These are phyloP conservation scores for Trichoderma sp. DNA, from an alignment of 2,329 filamentous ascomycete genomes.

Conservation along the genomic window DNA sequence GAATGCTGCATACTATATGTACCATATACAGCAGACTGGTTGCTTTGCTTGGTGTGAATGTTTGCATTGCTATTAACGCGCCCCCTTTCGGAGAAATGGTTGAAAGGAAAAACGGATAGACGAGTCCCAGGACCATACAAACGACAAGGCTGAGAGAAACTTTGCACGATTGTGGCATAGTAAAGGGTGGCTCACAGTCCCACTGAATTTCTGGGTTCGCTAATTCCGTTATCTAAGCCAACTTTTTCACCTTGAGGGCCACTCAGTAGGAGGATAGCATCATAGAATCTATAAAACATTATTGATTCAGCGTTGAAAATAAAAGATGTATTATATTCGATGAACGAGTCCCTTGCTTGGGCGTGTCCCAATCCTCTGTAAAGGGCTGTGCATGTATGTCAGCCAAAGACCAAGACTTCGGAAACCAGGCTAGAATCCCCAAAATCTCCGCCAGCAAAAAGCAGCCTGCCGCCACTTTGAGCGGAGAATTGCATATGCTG, in stretches of 20 bases:
- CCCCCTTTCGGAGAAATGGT: slow-evolving; percentile 12
- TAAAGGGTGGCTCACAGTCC: background rate
- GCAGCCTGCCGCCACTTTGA: background rate
- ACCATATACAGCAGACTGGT: background rate
- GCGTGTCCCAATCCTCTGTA: background rate
- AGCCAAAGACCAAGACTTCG: background rate
- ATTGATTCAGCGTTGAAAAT: background rate
- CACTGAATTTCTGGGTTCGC: background rate
- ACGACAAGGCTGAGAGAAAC: background rate
- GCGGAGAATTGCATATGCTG: slow-evolving; percentile 18
- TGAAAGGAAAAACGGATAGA: slow-evolving; percentile 16
- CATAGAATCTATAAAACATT: background rate
- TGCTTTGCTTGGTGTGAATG: background rate
- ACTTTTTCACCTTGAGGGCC: background rate
- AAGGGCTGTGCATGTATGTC: slow-evolving; percentile 2
- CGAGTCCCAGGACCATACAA: background rate
- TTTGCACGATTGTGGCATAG: background rate
- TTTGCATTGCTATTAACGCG: background rate
- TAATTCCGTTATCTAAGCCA: background rate
- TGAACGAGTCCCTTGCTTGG: background rate
- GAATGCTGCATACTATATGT: background rate
- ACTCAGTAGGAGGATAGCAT: background rate
- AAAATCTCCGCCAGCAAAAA: slow-evolving; percentile 12
- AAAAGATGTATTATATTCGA: background rate
- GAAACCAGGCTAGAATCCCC: background rate